Evolutionary conservation across 495 filamentous ascomycete genomes (phyloP).

Genomic region (Pyrenula massariospora): DNA sequence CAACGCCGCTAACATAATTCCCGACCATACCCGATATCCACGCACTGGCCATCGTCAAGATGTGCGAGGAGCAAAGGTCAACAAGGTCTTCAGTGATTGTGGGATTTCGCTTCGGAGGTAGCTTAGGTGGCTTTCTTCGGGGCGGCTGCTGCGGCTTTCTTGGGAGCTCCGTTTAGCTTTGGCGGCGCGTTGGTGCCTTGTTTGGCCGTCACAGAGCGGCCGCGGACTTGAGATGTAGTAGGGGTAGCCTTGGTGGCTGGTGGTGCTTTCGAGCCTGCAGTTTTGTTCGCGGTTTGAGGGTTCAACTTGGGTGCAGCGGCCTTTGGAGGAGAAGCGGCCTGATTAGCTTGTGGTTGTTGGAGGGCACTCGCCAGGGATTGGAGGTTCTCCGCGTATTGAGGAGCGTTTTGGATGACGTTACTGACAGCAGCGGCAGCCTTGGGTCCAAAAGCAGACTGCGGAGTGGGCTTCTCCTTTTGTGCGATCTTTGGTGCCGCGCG

Average conservation of each 20-base stretch:
- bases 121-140: background rate
- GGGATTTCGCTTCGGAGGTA: background rate
- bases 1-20: constrained; percentile 8
- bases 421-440: background rate
- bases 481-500: constrained; percentile 1
- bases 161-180: background rate
- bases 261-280: background rate
- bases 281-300: background rate
- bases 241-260: background rate
- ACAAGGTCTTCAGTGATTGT: background rate
- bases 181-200: background rate
- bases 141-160: background rate
- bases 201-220: background rate
- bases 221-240: background rate
- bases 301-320: background rate
- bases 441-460: background rate
- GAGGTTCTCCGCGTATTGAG: background rate
- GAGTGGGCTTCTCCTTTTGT: background rate
- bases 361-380: background rate
- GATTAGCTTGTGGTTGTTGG: background rate
- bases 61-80: background rate
- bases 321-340: background rate
- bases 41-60: background rate
- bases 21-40: background rate
- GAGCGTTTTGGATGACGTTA: background rate